phyloP scores from a whole-genome alignment of 1,284 basidiomycete genomes.

The Peniophora sp. region DNA sequence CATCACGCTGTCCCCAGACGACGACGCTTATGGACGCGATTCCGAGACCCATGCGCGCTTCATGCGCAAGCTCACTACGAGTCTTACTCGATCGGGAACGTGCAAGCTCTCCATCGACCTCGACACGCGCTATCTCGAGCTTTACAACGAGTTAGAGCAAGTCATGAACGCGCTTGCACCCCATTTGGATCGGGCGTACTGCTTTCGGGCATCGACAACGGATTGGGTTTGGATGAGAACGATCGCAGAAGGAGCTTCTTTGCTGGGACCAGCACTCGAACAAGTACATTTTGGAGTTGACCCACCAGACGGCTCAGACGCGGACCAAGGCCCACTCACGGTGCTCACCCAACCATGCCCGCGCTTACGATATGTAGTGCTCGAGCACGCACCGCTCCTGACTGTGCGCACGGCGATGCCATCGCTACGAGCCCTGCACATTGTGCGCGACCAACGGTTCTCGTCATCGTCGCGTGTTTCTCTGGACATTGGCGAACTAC shows the following conservation, averaged over 20 bases:
- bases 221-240: slow-evolving; percentile 23
- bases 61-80: slow-evolving; percentile 17
- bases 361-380: slow-evolving; percentile 17
- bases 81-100: slow-evolving; percentile 21
- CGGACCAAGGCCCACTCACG: slow-evolving; percentile 17
- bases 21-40: slow-evolving; percentile 20
- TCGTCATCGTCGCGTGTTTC: slow-evolving; percentile 17
- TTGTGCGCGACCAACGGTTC: slow-evolving; percentile 22
- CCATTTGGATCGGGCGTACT: slow-evolving; percentile 23
- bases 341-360: slow-evolving; percentile 21
- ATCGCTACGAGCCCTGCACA: slow-evolving; percentile 16
- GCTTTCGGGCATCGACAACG: slow-evolving; percentile 19
- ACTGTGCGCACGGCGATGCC: slow-evolving; percentile 19
- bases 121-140: slow-evolving; percentile 21
- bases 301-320: slow-evolving; percentile 15
- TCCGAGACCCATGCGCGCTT: slow-evolving; percentile 16
- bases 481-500: slow-evolving; percentile 20
- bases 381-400: slow-evolving; percentile 23
- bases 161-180: slow-evolving; percentile 20
- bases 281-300: slow-evolving; percentile 21
- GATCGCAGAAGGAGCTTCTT: slow-evolving; percentile 15
- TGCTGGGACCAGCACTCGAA: slow-evolving; percentile 20
- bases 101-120: slow-evolving; percentile 23
- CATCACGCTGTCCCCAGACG: slow-evolving; percentile 13
- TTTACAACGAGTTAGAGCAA: slow-evolving; percentile 13